Evolutionary conservation across 2,329 filamentous ascomycete genomes (phyloP).

Genomic region (Aspergillus japonicus): DNA sequence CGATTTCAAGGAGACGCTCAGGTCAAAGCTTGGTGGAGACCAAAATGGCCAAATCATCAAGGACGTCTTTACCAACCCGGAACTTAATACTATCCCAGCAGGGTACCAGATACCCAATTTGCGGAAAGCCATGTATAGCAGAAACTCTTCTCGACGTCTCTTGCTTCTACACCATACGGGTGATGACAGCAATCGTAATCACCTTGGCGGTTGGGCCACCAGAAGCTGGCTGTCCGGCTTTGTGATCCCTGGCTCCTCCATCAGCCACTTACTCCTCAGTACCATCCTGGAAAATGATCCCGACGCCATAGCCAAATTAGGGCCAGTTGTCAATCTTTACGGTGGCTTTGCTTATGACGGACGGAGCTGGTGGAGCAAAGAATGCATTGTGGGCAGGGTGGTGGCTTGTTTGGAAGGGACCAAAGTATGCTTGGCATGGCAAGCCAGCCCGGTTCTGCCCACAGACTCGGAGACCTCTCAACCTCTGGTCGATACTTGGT

Average conservation of each 20-base stretch:
- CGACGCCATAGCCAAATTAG: conserved; percentile 48
- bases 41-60: conserved; percentile 12
- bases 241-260: conserved; percentile 54
- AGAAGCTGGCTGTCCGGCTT: conserved; percentile 56
- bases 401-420: conserved; percentile 47
- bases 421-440: conserved; percentile 57
- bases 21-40: conserved; percentile 33
- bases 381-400: conserved; percentile 55
- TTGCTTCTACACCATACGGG: conserved; percentile 26
- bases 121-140: conserved; percentile 33
- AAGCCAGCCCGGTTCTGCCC: conserved; percentile 45
- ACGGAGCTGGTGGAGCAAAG: conserved; percentile 58
- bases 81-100: conserved; percentile 11
- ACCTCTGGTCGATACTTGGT: conserved; percentile 48
- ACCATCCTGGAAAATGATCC: conserved; percentile 57
- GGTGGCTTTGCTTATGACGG: conserved; percentile 54
- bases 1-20: conserved; percentile 37
- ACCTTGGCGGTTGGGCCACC: conserved; percentile 55
- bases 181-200: conserved; percentile 19
- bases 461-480: conserved; percentile 28
- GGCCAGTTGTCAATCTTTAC: conserved; percentile 53
- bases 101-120: conserved; percentile 5
- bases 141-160: conserved; percentile 27
- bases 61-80: conserved; percentile 15
- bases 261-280: conserved; percentile 56